These are phyloP conservation scores for Casuarina cunninghamiana DNA, from an alignment of 306 rosid species.

Conservation along the genomic window DNA sequence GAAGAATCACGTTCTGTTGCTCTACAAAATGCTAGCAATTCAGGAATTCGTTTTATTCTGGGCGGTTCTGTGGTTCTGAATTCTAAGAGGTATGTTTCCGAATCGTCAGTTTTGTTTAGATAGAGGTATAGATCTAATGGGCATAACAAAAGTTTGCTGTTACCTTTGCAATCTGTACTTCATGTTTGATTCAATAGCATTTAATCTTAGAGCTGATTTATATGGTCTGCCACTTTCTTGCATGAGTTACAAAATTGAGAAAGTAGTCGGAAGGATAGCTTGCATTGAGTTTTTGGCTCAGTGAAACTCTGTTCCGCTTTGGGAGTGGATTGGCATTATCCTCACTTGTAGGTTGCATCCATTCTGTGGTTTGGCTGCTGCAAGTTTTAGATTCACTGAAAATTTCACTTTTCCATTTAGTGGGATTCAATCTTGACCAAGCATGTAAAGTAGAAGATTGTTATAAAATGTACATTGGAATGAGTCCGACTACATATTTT, in stretches of 20 bases:
- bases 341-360: neutral
- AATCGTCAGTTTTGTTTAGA: conserved; percentile 8
- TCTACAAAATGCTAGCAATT: conserved; percentile 70
- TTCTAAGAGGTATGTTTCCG: conserved; percentile 72
- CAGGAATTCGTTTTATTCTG: conserved; percentile 81
- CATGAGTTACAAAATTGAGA: conserved; percentile 23
- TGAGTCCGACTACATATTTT: too few species aligned
- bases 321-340: conserved; percentile 2
- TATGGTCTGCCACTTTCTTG: conserved; percentile 17
- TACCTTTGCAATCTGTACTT: conserved; percentile 9
- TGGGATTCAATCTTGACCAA: neutral
- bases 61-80: conserved; percentile 88
- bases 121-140: conserved; percentile 4
- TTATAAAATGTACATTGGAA: neutral
- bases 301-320: neutral
- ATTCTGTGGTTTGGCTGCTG: neutral
- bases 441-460: neutral
- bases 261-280: conserved; percentile 20
- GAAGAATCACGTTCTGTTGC: conserved; percentile 92
- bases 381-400: neutral
- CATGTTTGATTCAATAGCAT: conserved; percentile 15
- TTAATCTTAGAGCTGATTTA: conserved; percentile 10
- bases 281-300: neutral
- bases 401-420: neutral
- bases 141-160: conserved; percentile 10